Conservation (phyloP, 2,329 filamentous ascomycete genomes). For the Nemania diffusa region DNA sequence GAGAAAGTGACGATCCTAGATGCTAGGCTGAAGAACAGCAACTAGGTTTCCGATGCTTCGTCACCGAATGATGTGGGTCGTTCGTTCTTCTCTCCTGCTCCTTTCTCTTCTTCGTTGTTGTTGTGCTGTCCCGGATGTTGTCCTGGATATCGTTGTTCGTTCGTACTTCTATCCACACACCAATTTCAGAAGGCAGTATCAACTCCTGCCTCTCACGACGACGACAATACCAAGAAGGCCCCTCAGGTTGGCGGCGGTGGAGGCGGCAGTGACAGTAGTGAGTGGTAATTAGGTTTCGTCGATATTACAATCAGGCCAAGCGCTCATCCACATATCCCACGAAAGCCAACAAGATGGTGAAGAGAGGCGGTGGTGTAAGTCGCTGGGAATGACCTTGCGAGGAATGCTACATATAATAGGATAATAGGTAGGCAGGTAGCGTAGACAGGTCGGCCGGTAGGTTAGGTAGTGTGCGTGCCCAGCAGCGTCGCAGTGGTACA, state of each 20-base stretch:
- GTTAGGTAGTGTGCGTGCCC: not conserved
- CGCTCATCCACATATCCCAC: constrained; percentile 10
- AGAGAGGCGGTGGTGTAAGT: constrained; percentile 22
- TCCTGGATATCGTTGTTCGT: not conserved
- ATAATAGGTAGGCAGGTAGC: not conserved
- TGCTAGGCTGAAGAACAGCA: not conserved
- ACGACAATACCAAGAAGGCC: not conserved
- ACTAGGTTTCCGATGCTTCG: not conserved
- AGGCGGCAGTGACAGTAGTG: constrained; percentile 1
- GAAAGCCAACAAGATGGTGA: constrained; percentile 26
- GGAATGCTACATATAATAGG: constrained; percentile 36
- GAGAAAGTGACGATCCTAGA: constrained; percentile 2
- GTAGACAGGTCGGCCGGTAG: not conserved
- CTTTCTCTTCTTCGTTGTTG: not conserved
- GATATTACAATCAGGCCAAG: constrained; percentile 14
- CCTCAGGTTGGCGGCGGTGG: constrained; percentile 3
- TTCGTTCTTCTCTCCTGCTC: not conserved
- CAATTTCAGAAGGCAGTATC: not conserved
- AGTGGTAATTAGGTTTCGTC: constrained; percentile 9
- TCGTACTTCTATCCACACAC: not conserved
- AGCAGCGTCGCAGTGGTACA: not conserved
- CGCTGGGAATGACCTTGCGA: constrained; percentile 30
- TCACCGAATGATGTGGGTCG: not conserved
- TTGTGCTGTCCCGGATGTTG: not conserved
- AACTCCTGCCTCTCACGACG: not conserved